Base-by-base conservation (phyloP, 805 yeast genomes). In the Phaffomyces thermotolerans region DNA sequence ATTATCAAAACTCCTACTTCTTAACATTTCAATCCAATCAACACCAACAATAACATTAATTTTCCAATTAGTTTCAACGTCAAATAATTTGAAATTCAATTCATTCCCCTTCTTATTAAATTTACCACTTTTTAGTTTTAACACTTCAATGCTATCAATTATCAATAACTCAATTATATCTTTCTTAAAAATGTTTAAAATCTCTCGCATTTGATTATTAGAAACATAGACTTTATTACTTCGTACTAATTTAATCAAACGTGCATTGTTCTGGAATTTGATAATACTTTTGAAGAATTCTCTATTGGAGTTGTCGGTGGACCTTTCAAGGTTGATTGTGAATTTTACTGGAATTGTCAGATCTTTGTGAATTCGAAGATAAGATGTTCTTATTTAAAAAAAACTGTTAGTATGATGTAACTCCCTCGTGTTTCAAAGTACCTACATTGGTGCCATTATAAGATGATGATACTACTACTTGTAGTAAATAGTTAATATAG, bases 151-250 rank as follows among this genome's bases (percentile, higher is more conserved):
- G 1, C 53, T 32, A 2, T 44, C 48, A 6, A 36, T 44, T 4
- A 52, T 36, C 33, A 57, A 32, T 4, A 52, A 3, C 6, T 43
- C 30, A 3, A 48, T 23, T 6, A 57, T 15, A 3, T 49, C 45
- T 0, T 49, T 50, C 32, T 49, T 51, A 15, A 57, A 32, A 1
- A 45, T 45, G 3, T 12, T 25, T 6, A 51, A 39, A 3, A 57
- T 44, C 10, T 47, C 44, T 6, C 34, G 9, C 4, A 56, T 36
- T 40, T 57, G 59, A 7, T 43, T 32, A 35, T 57, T 56, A 6
- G 57, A 54, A 9, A 57, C 40, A 32, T 52, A 43, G 0, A 56
- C 43, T 23, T 40, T 40, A 20, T 37, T 33, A 9, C 29, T 36
- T 34, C 35, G 27, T 13, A 30, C 40, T 9, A 43, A 36, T 15